Percentiles rank a stretch among this genome's conserved stretches.
These are phyloP conservation scores for Apiotrichum domesticum DNA, from an alignment of 1,284 basidiomycete species.

Conservation along the genomic window DNA sequence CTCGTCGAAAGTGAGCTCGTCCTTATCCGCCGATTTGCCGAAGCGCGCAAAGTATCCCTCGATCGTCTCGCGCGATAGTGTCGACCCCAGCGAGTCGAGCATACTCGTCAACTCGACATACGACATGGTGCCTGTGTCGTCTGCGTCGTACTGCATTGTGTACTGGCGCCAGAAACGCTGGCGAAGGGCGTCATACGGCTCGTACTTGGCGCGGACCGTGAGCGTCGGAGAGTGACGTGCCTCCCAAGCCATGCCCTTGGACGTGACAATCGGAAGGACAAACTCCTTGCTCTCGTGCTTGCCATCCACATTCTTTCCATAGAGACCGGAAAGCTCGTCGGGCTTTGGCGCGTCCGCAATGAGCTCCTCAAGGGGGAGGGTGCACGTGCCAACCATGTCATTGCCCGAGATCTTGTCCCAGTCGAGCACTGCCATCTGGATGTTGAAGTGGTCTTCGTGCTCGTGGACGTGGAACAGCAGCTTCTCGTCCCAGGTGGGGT, in stretches of 20 bases:
- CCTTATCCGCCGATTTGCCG: constrained; percentile 60
- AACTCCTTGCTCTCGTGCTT: constrained; percentile 65
- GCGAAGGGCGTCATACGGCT: constrained; percentile 84
- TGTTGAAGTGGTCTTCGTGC: constrained; percentile 71
- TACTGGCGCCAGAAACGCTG: constrained; percentile 90
- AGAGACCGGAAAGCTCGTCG: constrained; percentile 66
- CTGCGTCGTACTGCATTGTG: constrained; percentile 82
- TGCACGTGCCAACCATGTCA: constrained; percentile 74
- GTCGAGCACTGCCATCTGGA: constrained; percentile 77
- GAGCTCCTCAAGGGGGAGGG: constrained; percentile 63
- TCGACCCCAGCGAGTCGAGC: constrained; percentile 94
- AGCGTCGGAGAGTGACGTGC: constrained; percentile 42
- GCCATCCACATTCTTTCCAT: constrained; percentile 54
- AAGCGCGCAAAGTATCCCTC: constrained; percentile 70
- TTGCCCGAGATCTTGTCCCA: constrained; percentile 84
- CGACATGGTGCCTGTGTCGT: constrained; percentile 72
- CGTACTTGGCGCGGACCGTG: constrained; percentile 73
- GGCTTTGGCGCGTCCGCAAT: constrained; percentile 66
- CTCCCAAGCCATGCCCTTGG: constrained; percentile 44
- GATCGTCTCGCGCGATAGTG: constrained; percentile 72
- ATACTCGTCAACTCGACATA: constrained; percentile 87
- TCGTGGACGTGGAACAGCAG: constrained; percentile 88
- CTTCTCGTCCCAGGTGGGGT: constrained; percentile 93
- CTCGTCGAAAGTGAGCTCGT: constrained; percentile 73
- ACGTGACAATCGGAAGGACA: constrained; percentile 45